phyloP scores from a whole-genome alignment of 2,329 filamentous ascomycete species.

The Cladosporium phlei region DNA sequence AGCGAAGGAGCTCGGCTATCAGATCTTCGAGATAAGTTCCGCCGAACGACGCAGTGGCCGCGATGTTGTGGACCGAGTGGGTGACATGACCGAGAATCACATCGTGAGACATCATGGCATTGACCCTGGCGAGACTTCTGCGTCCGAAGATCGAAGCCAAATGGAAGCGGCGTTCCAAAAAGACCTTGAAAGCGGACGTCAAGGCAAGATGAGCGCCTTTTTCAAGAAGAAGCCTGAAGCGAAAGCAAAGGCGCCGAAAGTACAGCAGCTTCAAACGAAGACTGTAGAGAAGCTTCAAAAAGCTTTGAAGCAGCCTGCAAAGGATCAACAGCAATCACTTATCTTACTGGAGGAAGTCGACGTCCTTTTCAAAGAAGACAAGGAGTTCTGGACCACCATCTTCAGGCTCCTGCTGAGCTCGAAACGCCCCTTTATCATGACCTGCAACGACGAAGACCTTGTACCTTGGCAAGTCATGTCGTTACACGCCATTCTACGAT shows the following conservation, averaged over 20 bases:
- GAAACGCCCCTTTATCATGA: constrained; percentile 88
- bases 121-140: constrained; percentile 22
- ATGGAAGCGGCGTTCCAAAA: constrained; percentile 47
- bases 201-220: constrained; percentile 75
- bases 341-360: constrained; percentile 94
- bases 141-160: constrained; percentile 34
- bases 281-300: constrained; percentile 23
- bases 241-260: constrained; percentile 25
- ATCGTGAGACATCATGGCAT: constrained; percentile 59
- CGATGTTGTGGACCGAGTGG: constrained; percentile 85
- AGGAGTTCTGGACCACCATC: constrained; percentile 86
- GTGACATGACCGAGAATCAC: constrained; percentile 96
- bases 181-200: constrained; percentile 63
- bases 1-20: constrained; percentile 85
- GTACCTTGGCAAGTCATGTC: constrained; percentile 69
- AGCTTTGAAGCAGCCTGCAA: constrained; percentile 34
- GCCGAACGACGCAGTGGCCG: constrained; percentile 78
- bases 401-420: constrained; percentile 73
- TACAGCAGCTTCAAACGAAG: constrained; percentile 21
- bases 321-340: constrained; percentile 79
- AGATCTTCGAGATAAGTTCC: constrained; percentile 91
- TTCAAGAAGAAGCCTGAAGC: constrained; percentile 55
- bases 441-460: constrained; percentile 86
- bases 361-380: constrained; percentile 89
- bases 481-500: constrained; percentile 80